Evolutionary conservation across 805 yeast genomes (phyloP).

Genomic region (Wickerhamomyces strasburgensis): DNA sequence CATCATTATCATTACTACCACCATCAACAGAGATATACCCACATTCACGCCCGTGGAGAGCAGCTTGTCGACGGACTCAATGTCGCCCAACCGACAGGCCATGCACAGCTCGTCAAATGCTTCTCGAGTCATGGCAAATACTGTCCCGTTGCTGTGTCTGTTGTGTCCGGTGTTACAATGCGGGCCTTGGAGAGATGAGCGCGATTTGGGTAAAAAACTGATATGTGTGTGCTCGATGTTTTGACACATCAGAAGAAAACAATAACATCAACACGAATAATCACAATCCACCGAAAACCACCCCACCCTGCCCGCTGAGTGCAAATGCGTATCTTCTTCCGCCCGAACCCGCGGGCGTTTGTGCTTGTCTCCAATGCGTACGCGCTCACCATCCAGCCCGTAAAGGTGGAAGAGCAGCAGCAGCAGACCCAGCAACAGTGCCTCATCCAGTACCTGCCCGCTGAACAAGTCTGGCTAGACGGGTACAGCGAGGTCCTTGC

Average conservation of each 20-base stretch:
- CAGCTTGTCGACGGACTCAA: slow-evolving; percentile 55
- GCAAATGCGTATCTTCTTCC: slow-evolving; percentile 32
- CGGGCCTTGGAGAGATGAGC: too few species aligned
- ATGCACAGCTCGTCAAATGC: slow-evolving; percentile 42
- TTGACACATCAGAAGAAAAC: too few species aligned
- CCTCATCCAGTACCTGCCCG: slow-evolving; percentile 52
- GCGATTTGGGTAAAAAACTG: too few species aligned
- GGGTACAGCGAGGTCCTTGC: slow-evolving; percentile 36
- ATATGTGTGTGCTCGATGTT: too few species aligned
- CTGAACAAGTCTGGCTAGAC: slow-evolving; percentile 32
- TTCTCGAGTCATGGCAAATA: too few species aligned
- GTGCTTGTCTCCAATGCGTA: slow-evolving; percentile 55
- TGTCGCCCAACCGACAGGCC: slow-evolving; percentile 69
- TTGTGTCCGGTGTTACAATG: too few species aligned
- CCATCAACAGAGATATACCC: slow-evolving; percentile 12
- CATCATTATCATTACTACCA: neutral
- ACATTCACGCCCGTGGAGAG: slow-evolving; percentile 48
- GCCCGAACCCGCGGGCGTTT: slow-evolving; percentile 62
- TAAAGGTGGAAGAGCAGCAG: too few species aligned
- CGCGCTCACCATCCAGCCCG: slow-evolving; percentile 55
- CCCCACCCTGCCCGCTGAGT: too few species aligned
- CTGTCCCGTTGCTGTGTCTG: too few species aligned
- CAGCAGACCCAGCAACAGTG: slow-evolving; percentile 15
- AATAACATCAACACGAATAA: too few species aligned
- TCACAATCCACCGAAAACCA: too few species aligned